Evolutionary conservation across 768 basidiomycete genomes (phyloP).

Genomic region (Rhodotorula toruloides): DNA sequence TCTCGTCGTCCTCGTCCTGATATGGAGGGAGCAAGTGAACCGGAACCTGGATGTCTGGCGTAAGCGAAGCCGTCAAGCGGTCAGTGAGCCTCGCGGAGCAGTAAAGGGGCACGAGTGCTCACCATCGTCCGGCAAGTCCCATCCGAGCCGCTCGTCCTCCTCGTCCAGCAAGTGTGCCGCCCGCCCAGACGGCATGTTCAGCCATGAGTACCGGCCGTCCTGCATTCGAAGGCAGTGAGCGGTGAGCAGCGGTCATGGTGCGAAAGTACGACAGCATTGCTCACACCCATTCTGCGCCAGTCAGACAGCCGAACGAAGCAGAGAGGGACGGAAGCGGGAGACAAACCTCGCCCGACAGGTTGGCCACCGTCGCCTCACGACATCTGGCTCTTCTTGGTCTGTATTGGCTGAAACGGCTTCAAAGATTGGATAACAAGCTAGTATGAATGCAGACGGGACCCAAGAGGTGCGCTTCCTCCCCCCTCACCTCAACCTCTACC

Average conservation of each 20-base stretch:
- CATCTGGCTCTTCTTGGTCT: too few relatives aligned
- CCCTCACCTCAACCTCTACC: too few relatives aligned
- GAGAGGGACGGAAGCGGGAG: not conserved
- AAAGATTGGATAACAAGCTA: too few relatives aligned
- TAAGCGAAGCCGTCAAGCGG: not conserved
- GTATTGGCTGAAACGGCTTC: not conserved
- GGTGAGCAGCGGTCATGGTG: slow-evolving; percentile 2
- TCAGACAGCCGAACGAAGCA: not conserved
- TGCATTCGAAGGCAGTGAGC: too few relatives aligned
- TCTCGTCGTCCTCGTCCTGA: slow-evolving; percentile 42
- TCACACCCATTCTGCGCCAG: not conserved
- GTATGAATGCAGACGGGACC: too few relatives aligned
- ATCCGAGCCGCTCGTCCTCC: slow-evolving; percentile 10
- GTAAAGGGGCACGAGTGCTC: not conserved
- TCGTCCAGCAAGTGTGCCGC: not conserved
- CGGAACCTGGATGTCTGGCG: slow-evolving; percentile 38
- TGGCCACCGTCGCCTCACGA: not conserved
- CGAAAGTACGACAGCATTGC: not conserved
- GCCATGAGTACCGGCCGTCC: slow-evolving; percentile 30
- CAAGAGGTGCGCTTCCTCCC: too few relatives aligned
- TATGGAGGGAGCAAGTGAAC: slow-evolving; percentile 37
- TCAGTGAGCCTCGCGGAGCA: not conserved
- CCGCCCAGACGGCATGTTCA: not conserved
- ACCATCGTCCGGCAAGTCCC: slow-evolving; percentile 28
- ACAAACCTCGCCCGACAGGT: not conserved